A percentile compares a stretch with the other conserved stretches of the same genome.
Conservation (phyloP, 345 rosid genomes). For the Citrus australasica region DNA sequence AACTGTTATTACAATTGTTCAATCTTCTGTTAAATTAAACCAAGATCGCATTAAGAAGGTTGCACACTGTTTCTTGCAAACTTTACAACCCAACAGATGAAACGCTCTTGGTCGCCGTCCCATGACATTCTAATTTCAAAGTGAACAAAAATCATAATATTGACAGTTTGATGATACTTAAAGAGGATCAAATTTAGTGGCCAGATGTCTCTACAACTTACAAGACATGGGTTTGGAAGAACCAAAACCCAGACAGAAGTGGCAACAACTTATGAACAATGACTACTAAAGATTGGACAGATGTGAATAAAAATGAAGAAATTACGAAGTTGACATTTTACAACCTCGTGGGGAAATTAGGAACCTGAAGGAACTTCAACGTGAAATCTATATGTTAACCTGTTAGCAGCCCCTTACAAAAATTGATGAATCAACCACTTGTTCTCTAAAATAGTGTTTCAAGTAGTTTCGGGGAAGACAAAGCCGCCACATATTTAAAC, state of each 20-base stretch:
- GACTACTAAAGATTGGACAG: constrained; percentile 6
- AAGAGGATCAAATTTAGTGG: constrained; percentile 5
- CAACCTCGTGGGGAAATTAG: constrained; percentile 16
- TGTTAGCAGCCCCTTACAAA: constrained; percentile 24
- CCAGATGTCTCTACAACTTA: constrained; percentile 9
- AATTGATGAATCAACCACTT: constrained; percentile 21
- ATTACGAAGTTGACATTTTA: constrained; percentile 6
- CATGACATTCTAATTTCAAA: background rate
- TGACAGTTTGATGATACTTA: background rate
- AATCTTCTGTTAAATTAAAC: background rate
- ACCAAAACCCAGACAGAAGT: constrained; percentile 17
- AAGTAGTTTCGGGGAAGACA: constrained; percentile 55
- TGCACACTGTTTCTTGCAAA: background rate
- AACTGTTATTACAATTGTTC: background rate
- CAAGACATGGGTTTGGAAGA: constrained; percentile 16
- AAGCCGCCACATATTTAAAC: constrained; percentile 72
- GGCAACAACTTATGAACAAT: constrained; percentile 22
- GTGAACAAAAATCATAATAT: constrained; percentile 1
- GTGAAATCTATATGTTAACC: constrained; percentile 17
- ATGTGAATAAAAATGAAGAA: constrained; percentile 8
- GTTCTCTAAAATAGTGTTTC: constrained; percentile 55
- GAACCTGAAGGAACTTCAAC: constrained; percentile 5
- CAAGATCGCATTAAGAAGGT: constrained; percentile 2
- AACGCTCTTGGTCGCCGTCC: background rate
- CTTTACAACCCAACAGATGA: constrained; percentile 7